phyloP scores from a whole-genome alignment of 106 monocot species.

The Triglochin maritima region DNA sequence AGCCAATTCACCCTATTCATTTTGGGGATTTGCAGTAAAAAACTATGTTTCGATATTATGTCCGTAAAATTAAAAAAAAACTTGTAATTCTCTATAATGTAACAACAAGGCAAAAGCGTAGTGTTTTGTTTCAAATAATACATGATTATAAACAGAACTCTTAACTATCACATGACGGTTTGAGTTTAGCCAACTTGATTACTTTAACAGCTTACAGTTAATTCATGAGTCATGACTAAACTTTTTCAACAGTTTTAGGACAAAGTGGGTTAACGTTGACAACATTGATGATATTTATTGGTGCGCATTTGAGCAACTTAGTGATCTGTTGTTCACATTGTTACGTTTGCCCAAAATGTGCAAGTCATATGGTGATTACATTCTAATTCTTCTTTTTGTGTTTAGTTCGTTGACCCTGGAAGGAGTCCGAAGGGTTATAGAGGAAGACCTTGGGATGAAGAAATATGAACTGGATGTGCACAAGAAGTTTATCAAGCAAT shows the following conservation, averaged over 20 bases:
- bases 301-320: background rate
- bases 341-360: background rate
- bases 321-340: background rate
- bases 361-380: background rate
- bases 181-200: no score
- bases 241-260: background rate
- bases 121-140: no score
- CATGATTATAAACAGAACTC: no score
- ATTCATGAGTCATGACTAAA: background rate
- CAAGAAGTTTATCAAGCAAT: conserved; percentile 74
- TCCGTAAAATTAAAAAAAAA: no score
- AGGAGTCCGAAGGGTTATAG: conserved; percentile 82
- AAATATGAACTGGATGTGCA: conserved; percentile 56
- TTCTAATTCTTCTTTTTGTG: conserved; percentile 1
- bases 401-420: conserved; percentile 89
- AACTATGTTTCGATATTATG: no score
- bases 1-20: no score
- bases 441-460: conserved; percentile 69
- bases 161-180: no score
- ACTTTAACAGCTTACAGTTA: background rate
- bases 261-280: background rate
- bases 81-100: no score
- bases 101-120: no score
- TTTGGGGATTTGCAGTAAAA: no score
- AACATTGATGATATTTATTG: background rate